phyloP scores from a whole-genome alignment of 768 basidiomycete species.

The Suillus paluster region DNA sequence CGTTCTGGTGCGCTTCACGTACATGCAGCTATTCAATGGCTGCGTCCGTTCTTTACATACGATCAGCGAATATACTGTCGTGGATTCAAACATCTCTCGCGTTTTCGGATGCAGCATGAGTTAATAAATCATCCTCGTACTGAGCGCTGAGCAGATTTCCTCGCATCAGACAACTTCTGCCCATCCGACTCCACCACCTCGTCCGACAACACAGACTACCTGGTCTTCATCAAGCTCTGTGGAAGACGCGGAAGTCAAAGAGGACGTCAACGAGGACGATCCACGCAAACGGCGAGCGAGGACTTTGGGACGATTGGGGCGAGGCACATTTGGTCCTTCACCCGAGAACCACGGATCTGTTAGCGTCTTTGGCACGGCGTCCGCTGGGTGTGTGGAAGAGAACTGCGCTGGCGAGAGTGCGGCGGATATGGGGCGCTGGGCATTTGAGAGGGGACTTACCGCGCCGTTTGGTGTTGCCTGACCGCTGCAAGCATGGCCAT shows the following conservation, averaged over 20 bases:
- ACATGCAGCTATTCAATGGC: too few relatives aligned
- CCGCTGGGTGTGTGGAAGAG: conserved; percentile 20
- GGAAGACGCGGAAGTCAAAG: conserved; percentile 21
- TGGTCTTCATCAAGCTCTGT: conserved; percentile 69
- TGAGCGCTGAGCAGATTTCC: too few relatives aligned
- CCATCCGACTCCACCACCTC: conserved; percentile 83
- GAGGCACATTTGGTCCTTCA: too few relatives aligned
- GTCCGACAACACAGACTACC: conserved; percentile 69
- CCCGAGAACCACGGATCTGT: too few relatives aligned
- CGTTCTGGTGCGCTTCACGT: too few relatives aligned
- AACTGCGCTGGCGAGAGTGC: conserved; percentile 2
- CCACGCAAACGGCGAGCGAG: conserved; percentile 33
- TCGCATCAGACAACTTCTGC: conserved; percentile 61
- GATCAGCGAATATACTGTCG: too few relatives aligned
- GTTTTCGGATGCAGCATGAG: too few relatives aligned
- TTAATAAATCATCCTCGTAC: too few relatives aligned
- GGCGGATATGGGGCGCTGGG: conserved; percentile 17
- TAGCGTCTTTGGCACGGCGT: conserved; percentile 17
- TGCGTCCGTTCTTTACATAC: too few relatives aligned
- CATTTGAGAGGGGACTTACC: conserved; percentile 22
- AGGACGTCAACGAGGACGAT: conserved; percentile 27
- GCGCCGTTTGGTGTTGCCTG: too few relatives aligned
- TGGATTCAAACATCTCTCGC: too few relatives aligned
- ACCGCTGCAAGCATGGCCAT: conserved; percentile 10
- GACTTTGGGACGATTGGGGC: too few relatives aligned